Base-by-base conservation (phyloP, 1,139 yeast genomes). In the Chernovozyma aurita region DNA sequence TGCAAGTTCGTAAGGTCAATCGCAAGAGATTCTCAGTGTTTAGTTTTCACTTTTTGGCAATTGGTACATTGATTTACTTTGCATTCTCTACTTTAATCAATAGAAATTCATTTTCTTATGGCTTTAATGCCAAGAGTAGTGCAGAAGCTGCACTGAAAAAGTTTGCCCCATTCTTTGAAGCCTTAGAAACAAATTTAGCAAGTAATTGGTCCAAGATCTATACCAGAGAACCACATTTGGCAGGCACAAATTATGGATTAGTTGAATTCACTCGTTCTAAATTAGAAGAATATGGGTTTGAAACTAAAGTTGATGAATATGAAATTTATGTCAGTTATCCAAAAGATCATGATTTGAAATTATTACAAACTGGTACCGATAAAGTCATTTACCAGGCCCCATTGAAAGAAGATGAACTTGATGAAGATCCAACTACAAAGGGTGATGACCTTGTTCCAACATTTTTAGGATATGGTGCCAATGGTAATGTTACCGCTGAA, bases 381-480 rank as follows among this genome's bases (percentile, higher is more conserved):
- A 49, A 63, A 9, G 55, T 70, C 7, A 55, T 73, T 30, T 85
- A 78, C 55, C 64, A 68, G 41, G 88, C 95, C 4, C 68, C 80
- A 1, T 66, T 86, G 43, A 65, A 68, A 44, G 96, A 87, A 58
- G 95, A 87, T 52, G 79, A 60, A 12, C 52, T 87, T 28, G 63
- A 73, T 11, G 84, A 84, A 39, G 97, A 88, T 56, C 73, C 77
- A 24, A 80, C 88, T 25, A 72, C 95, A 1, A 53, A 57, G 6
- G 65, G 69, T 13, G 57, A 59, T 30, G 79, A 73, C 32, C 46
- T 59, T 11, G 55, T 68, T 30, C 76, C 76, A 6, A 68, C 74
- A 2, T 69, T 68, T 39, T 62, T 67, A 50, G 70, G 67, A 1
- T 70, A 70, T 42, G 70, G 70, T 18, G 76, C 74, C 32, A 69